phyloP scores from a whole-genome alignment of 371 early-diverging fungal genomes.

The Rhizoclosmatium hyalinum region DNA sequence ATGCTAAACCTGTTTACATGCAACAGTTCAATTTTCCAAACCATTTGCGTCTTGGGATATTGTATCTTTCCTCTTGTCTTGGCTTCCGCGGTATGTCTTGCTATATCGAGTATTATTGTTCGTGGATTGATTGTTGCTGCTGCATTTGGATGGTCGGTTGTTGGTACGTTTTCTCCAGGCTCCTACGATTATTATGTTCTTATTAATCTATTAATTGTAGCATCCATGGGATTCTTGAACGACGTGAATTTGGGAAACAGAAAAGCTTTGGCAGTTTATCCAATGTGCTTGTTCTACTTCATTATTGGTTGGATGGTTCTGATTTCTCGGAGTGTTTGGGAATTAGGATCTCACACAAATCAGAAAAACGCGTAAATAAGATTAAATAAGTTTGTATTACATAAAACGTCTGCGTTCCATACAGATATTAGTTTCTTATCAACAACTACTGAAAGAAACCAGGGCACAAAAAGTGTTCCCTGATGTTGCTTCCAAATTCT shows the following conservation, averaged over 20 bases:
- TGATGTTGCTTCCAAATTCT: too few species aligned
- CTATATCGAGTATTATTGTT: slow-evolving; percentile 71
- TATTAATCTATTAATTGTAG: slow-evolving; percentile 47
- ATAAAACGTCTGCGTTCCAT: too few species aligned
- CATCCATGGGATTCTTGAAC: slow-evolving; percentile 87
- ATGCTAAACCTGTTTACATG: background rate
- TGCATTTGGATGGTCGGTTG: slow-evolving; percentile 85
- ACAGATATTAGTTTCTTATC: too few species aligned
- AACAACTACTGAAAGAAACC: too few species aligned
- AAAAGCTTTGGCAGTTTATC: slow-evolving; percentile 86
- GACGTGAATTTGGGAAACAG: slow-evolving; percentile 82
- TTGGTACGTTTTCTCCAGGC: slow-evolving; percentile 56
- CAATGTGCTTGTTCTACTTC: slow-evolving; percentile 91
- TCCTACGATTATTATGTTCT: background rate
- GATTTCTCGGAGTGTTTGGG: slow-evolving; percentile 36
- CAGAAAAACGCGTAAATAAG: too few species aligned
- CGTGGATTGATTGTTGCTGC: slow-evolving; percentile 72
- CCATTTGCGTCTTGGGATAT: slow-evolving; percentile 94
- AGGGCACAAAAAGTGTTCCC: too few species aligned
- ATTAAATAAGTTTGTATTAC: too few species aligned
- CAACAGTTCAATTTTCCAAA: slow-evolving; percentile 88
- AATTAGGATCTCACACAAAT: background rate
- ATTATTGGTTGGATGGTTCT: slow-evolving; percentile 85
- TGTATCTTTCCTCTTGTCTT: slow-evolving; percentile 92
- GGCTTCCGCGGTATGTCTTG: slow-evolving; percentile 73